A percentile compares a stretch with the other conserved stretches of the same genome.
Conservation (phyloP, 2,329 filamentous ascomycete species). For the Pestalotiopsis sp. region DNA sequence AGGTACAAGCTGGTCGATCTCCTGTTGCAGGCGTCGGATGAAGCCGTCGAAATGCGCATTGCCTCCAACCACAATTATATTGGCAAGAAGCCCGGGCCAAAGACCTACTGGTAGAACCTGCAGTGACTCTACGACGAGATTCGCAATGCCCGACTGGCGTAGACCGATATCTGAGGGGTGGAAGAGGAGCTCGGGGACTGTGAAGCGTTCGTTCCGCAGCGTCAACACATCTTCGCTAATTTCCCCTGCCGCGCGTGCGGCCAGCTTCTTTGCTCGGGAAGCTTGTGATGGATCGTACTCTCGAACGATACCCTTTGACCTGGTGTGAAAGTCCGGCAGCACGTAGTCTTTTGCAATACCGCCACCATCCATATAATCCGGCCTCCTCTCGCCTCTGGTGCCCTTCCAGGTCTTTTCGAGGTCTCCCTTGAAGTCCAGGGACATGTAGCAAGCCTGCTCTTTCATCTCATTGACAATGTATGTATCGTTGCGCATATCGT, state of each 20-base stretch:
- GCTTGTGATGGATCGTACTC: constrained; percentile 74
- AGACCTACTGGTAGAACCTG: constrained; percentile 76
- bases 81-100: constrained; percentile 82
- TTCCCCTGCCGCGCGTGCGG: constrained; percentile 39
- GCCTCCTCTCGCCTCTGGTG: constrained; percentile 60
- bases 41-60: constrained; percentile 82
- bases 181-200: constrained; percentile 88
- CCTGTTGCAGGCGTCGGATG: constrained; percentile 74
- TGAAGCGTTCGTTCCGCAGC: constrained; percentile 89
- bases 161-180: constrained; percentile 84
- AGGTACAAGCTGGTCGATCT: constrained; percentile 72
- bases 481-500: constrained; percentile 93
- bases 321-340: constrained; percentile 74
- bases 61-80: constrained; percentile 87
- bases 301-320: constrained; percentile 68
- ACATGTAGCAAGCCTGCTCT: constrained; percentile 84
- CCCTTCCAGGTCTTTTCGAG: constrained; percentile 87
- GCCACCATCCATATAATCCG: constrained; percentile 50
- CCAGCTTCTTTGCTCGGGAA: constrained; percentile 51
- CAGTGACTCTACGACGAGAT: constrained; percentile 81
- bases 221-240: constrained; percentile 76
- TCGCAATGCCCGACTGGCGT: constrained; percentile 79
- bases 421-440: constrained; percentile 74
- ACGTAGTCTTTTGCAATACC: constrained; percentile 88
- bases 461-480: constrained; percentile 97